Evolutionary conservation across 1,139 yeast species (phyloP), one percentile per base, ranked within the genome.

Genomic region (Yueomyces sp.): DNA sequence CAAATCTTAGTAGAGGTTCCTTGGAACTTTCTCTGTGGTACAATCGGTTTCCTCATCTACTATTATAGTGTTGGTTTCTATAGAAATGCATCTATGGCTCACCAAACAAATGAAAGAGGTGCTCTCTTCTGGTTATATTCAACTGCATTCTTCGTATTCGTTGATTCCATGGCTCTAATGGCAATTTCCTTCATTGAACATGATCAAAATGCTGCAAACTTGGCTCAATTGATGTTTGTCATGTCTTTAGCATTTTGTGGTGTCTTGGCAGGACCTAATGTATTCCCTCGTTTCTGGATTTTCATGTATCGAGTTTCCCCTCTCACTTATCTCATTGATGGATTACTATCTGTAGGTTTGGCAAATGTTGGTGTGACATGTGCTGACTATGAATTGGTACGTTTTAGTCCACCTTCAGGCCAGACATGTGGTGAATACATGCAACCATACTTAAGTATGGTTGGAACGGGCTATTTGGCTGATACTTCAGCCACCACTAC

Each of bases 21-120:
- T 30, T 82, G 84, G 81, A 82, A 81, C 55, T 53, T 77, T 19
- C 46, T 78, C 3, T 68, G 73, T 44, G 87, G 86, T 48, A 75
- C 89, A 0, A 28, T 82, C 4, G 71, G 81, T 3, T 86, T 71
- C 65, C 73, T 83, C 57, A 73, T 80, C 47, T 84, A 84, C 78
- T 86, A 84, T 63, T 86, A 82, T 57, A 93, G 95, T 4, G 75
- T 83, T 48, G 95, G 93, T 1, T 65, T 78, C 46, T 75, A 77
- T 54, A 46, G 56, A 8, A 79, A 79, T 57, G 82, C 86, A 5
- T 60, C 60, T 4, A 65, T 64, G 27, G 78, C 86, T 33, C 76
- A 75, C 43, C 62, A 68, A 41, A 63, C 68, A 41, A 67, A 69
- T 41, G 70, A 68, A 45, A 69, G 91, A 61, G 91, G 91, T 51